phyloP scores from a whole-genome alignment of 345 rosid species.

The Kandelia obovata region DNA sequence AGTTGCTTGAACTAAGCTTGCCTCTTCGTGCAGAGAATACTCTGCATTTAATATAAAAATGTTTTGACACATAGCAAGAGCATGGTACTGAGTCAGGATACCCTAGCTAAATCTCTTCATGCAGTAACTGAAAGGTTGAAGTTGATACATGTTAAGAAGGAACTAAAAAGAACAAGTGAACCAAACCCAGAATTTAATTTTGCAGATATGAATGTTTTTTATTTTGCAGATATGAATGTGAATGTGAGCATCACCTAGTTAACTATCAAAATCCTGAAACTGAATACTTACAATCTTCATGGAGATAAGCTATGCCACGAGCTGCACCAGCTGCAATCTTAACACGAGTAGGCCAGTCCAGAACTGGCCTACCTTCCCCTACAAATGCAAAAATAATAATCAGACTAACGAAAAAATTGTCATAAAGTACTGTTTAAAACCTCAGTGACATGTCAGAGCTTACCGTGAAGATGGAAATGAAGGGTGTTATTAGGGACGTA shows the following conservation, averaged over 20 bases:
- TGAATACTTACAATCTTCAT: conserved; percentile 80
- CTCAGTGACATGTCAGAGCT: conserved; percentile 8
- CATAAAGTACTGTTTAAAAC: conserved; percentile 16
- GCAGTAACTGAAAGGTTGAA: no score
- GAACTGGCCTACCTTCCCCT: conserved; percentile 57
- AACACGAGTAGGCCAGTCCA: conserved; percentile 76
- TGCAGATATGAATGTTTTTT: neutral
- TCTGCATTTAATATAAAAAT: no score
- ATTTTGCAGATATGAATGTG: neutral
- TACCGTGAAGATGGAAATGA: conserved; percentile 94
- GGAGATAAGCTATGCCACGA: conserved; percentile 96
- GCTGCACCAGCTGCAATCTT: conserved; percentile 91
- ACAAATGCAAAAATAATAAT: conserved; percentile 19
- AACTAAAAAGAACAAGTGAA: neutral
- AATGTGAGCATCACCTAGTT: neutral
- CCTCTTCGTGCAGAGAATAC: no score
- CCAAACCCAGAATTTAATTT: neutral
- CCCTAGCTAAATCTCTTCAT: no score
- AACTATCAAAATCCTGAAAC: conserved; percentile 10
- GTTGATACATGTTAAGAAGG: neutral
- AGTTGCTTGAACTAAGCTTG: no score
- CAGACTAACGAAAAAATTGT: conserved; percentile 7
- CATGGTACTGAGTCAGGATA: no score
- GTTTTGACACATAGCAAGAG: no score
- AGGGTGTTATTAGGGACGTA: conserved; percentile 83